Evolutionary conservation across 2,329 filamentous ascomycete genomes (phyloP), one percentile per base, ranked within the genome.

Genomic region (Parasarocladium wereldwijsianum): DNA sequence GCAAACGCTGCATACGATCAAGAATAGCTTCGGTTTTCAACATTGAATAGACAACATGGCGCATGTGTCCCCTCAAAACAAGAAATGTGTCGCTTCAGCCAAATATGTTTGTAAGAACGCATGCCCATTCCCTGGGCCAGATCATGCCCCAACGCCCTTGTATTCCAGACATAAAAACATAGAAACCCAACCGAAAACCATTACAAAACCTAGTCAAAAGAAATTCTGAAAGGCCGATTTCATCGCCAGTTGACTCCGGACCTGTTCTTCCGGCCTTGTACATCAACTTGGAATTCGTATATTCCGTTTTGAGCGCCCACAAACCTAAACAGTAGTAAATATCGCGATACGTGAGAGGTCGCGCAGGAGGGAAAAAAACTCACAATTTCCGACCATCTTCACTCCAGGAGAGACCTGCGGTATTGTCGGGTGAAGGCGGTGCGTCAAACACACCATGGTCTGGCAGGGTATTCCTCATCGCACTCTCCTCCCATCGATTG

Each of bases 251-350:
- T 56, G 38, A 72, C 52, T 37, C 63, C 66, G 3, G 72, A 67
- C 37, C 62, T 66, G 18, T 64, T 54, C 49, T 72, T 79, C 35
- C 80, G 62, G 33, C 57, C 62, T 28, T 67, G 60, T 12, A 74
- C 42, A 45, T 83, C 74, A 38, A 86, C 63, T 19, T 64, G 66
- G 41, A 82, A 71, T 52, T 85, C 77, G 43, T 82, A 82, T 32
- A 86, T 76, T 33, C 80, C 80, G 40, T 81, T 73, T 45, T 82
- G 74, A 19, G 71, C 67, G 13, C 67, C 73, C 23, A 76, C 57
- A 41, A 67, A 76, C 32, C 72, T 77, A 26, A 41, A 48, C 31
- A 49, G 47, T 33, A 27, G 4, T 9, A 14, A 15, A 25, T 23
- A 6, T 16, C 6, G n/a, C 17, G 32, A 5, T 4, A 29, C 30